Conservation (phyloP, 768 basidiomycete genomes). For the Mycena vulgaris region DNA sequence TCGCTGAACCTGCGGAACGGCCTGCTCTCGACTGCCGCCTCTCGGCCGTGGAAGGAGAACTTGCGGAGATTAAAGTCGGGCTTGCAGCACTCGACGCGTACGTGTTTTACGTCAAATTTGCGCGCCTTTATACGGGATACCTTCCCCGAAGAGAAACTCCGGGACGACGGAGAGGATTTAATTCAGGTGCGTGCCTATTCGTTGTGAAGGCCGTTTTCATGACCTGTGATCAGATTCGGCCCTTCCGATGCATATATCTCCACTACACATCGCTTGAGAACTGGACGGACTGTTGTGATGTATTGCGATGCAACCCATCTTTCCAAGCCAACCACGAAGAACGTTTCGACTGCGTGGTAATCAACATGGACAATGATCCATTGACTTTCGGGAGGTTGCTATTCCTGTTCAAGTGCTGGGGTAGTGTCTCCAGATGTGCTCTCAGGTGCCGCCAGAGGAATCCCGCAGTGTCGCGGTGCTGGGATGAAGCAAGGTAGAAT, state of each 20-base stretch:
- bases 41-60: too few species aligned
- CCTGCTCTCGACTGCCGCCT: too few species aligned
- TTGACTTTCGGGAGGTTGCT: too few species aligned
- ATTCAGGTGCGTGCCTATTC: neutral
- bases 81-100: too few species aligned
- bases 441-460: too few species aligned
- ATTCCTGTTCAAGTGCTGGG: too few species aligned
- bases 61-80: too few species aligned
- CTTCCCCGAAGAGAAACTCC: conserved; percentile 5
- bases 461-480: too few species aligned
- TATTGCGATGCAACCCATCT: conserved; percentile 33
- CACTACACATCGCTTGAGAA: conserved; percentile 34
- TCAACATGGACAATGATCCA: too few species aligned
- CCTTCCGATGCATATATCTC: conserved; percentile 22
- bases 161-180: conserved; percentile 15
- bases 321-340: conserved; percentile 28
- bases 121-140: conserved; percentile 9
- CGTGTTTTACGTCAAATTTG: conserved; percentile 1
- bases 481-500: too few species aligned
- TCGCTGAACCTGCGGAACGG: too few species aligned
- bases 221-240: neutral
- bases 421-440: too few species aligned
- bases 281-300: conserved; percentile 25
- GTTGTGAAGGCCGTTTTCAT: neutral
- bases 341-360: conserved; percentile 33